Base-by-base conservation (phyloP, 192 early-diverging fungal genomes). In the Coemansia sp. region DNA sequence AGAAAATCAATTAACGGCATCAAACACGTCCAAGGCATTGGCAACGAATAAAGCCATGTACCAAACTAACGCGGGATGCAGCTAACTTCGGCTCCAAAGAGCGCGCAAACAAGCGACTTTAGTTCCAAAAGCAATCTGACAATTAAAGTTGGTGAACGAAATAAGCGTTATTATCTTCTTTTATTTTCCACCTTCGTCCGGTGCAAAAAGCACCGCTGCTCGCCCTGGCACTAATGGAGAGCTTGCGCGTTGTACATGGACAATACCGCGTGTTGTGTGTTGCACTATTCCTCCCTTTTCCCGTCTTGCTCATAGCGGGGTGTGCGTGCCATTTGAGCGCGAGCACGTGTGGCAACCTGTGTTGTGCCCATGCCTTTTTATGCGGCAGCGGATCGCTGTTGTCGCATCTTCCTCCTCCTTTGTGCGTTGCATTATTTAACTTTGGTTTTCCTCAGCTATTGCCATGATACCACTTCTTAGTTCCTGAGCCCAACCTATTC, bases 331-430 rank as follows among this genome's bases (percentile, higher is more conserved):
- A n/a, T 25, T 49, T 49, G 46, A 11, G 46, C 46, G 27, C 27
- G 46, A 12, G 46, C 46, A 19, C 42, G n/a, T 43, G 42, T n/a
- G n/a, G n/a, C 46, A 49, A 49, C 46, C 46, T 43, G 42, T 49
- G 46, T 49, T 49, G 46, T 49, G 46, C 46, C 46, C 27, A 24
- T 27, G 46, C 46, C n/a, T n/a, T n/a, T n/a, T n/a, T n/a, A n/a
- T n/a, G n/a, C n/a, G n/a, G n/a, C n/a, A n/a, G n/a, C 22, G 46
- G 46, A 49, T 49, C 24, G 46, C 46, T 24, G 24, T 27, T 24
- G 2, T 49, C 5, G 14, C 46, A 27, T 25, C 1, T 22, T 24
- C 24, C 17, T 14, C 39, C 39, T 14, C 15, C 14, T 24, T 49
- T 49, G 20, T 47, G 6, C 25, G 10, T 49, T 24, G 2, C 11